Evolutionary conservation across 108 stramenopile genomes (phyloP).

Genomic region (Pseudonitzschia delicatissima): DNA sequence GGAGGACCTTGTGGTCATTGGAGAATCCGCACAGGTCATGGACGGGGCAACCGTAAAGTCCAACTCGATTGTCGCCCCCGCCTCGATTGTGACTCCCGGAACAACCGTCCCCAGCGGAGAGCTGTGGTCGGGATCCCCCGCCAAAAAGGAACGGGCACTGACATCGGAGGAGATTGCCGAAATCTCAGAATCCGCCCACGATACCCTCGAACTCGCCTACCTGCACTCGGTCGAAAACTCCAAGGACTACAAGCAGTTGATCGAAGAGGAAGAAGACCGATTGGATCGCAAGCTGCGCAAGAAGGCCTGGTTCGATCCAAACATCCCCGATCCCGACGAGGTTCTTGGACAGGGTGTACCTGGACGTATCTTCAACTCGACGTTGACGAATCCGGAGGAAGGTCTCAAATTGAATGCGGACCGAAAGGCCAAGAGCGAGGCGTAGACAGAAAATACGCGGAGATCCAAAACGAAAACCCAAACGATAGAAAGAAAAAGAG

Average conservation of each 20-base stretch:
- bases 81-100: slow-evolving; percentile 82
- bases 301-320: slow-evolving; percentile 52
- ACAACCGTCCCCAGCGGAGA: slow-evolving; percentile 75
- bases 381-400: slow-evolving; percentile 79
- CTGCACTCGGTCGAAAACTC: slow-evolving; percentile 73
- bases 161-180: slow-evolving; percentile 67
- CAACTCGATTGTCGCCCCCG: slow-evolving; percentile 77
- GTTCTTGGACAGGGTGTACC: slow-evolving; percentile 81
- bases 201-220: slow-evolving; percentile 57
- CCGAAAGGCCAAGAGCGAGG: slow-evolving; percentile 1
- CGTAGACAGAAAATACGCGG: no score
- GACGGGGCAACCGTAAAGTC: slow-evolving; percentile 85
- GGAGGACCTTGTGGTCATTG: slow-evolving; percentile 71
- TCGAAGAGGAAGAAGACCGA: slow-evolving; percentile 63
- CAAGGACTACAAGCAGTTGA: slow-evolving; percentile 75
- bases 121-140: slow-evolving; percentile 91
- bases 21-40: slow-evolving; percentile 85
- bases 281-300: slow-evolving; percentile 56
- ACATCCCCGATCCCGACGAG: slow-evolving; percentile 64
- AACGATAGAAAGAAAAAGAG: neutral
- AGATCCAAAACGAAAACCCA: neutral
- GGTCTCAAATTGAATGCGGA: slow-evolving; percentile 51
- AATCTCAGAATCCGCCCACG: slow-evolving; percentile 43
- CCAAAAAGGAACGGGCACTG: slow-evolving; percentile 82
- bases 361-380: slow-evolving; percentile 84